Evolutionary conservation across 768 basidiomycete species (phyloP), one percentile per base, ranked within the genome.

Genomic region (Auriscalpium orientale): DNA sequence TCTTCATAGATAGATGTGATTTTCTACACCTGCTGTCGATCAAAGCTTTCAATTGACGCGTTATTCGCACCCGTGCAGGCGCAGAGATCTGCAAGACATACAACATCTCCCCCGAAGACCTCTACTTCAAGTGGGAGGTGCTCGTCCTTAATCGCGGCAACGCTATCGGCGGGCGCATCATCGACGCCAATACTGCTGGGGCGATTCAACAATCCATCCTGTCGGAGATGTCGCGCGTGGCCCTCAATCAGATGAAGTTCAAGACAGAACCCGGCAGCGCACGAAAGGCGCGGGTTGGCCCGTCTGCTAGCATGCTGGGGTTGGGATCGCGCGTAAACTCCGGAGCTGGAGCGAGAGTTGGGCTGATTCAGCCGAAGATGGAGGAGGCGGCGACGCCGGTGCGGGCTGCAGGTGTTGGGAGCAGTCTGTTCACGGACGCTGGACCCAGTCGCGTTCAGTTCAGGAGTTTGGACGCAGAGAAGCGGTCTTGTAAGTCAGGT

Each of bases 61-160:
- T 43, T 28, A 28, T 28, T 5, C 28, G 28, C 28, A 28, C 28
- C 40, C 18, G 18, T 8, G 12, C 63, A 90, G 88, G 87, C 60
- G 74, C 78, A 35, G 74, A 75, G 22, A 74, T 90, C 57, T 91
- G 89, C 66, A 73, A 78, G 65, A 79, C 79, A 61, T 86, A 82
- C 70, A 77, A 79, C 56, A 37, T 85, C 40, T 60, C 71, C 34
- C 75, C 83, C 20, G 75, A 81, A 21, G 66, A 72, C 49, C 74
- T 91, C 18, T 75, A 74, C 43, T 90, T 74, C 69, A 90, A 89
- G 66, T 83, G 84, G 76, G 85, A 91, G 85, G 85, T 15, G 11
- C 54, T 43, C 28, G 46, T 40, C 28, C 59, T 53, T 11, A 21
- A 33, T 22, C 28, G 2, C 28, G 12, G 16, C 12, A 33, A 18